phyloP scores from a whole-genome alignment of 2,329 filamentous ascomycete species.

The Lasiodiplodia gonubiensis region DNA sequence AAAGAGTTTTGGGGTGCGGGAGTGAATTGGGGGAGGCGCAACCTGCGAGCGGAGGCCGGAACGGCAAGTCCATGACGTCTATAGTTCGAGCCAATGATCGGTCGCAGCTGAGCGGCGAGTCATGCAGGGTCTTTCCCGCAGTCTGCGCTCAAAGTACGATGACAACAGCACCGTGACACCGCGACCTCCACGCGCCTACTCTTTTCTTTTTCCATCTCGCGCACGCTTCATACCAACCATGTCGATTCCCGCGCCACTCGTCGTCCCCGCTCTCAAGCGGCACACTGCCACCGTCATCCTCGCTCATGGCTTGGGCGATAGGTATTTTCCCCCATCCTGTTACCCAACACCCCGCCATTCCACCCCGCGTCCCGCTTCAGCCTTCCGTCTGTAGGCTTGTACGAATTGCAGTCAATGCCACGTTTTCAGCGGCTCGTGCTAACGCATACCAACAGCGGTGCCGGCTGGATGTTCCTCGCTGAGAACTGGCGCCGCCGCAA shows the following conservation, averaged over 20 bases:
- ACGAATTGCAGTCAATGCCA: neutral
- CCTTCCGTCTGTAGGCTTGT: neutral
- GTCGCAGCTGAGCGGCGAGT: constrained; percentile 2
- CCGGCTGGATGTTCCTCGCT: constrained; percentile 70
- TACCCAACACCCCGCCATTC: neutral
- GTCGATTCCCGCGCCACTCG: constrained; percentile 55
- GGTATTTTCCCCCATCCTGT: constrained; percentile 39
- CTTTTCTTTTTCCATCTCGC: neutral
- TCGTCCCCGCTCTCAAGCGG: constrained; percentile 78
- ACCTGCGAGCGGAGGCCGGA: neutral
- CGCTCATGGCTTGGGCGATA: constrained; percentile 89
- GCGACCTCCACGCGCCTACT: constrained; percentile 10
- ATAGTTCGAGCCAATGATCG: constrained; percentile 22
- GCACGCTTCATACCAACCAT: neutral
- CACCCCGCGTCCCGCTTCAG: neutral
- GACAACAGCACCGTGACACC: constrained; percentile 3
- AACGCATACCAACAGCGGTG: constrained; percentile 13
- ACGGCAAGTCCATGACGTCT: constrained; percentile 23
- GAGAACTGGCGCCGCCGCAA: constrained; percentile 83
- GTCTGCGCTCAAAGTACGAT: neutral
- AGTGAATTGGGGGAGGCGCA: neutral
- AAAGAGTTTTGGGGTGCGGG: neutral
- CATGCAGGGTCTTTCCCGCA: constrained; percentile 26
- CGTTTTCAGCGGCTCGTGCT: constrained; percentile 10
- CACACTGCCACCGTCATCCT: constrained; percentile 97